Base-by-base conservation (phyloP, 805 yeast species). In the Wickerhamomyces kurtzmanii region DNA sequence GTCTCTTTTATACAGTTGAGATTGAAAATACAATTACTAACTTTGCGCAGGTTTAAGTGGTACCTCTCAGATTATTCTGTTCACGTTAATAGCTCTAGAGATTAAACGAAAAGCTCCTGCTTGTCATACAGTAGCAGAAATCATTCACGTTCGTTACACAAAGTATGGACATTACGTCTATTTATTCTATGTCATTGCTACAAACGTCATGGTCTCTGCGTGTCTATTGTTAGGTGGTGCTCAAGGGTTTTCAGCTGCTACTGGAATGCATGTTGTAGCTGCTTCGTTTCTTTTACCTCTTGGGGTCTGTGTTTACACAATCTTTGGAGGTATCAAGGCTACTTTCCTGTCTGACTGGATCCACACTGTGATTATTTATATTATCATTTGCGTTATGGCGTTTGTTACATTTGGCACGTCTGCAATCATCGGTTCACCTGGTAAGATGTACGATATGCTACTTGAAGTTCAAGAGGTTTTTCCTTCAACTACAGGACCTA, bases 281-380 rank as follows among this genome's bases (percentile, higher is more conserved):
- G 63, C 68, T 3, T 52, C 58, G 22, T 55, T 65, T 36, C 41
- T 67, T 14, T 40, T 65, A 4, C 71, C 71, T 4, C 35, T 64
- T 12, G 66, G 68, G 23, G 73, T 68, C 12, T 46, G 61, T 32
- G 43, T 63, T 17, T 68, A 68, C 39, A 68, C 74, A 0, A 51
- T 61, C 7, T 51, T 62, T 20, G 74, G 74, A 25, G 75, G 74
- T 8, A 45, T 68, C 20, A 65, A 61, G 32, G 65, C 72, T 6
- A 68, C 75, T 3, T 66, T 67, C 36, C 45, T 68, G 20, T 61
- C 73, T 5, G 74, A 68, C 38, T 67, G 66, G 62, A 55, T 62
- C 26, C 72, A 66, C 41, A 62, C 70, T 0, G 64, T 62, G 17
- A 57, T 66, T 29, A 57, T 66, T 25, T 62, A 57, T 33, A 37